These are phyloP conservation scores for Neofusicoccum umdonicola DNA, from an alignment of 2,329 filamentous ascomycete species.

Conservation along the genomic window DNA sequence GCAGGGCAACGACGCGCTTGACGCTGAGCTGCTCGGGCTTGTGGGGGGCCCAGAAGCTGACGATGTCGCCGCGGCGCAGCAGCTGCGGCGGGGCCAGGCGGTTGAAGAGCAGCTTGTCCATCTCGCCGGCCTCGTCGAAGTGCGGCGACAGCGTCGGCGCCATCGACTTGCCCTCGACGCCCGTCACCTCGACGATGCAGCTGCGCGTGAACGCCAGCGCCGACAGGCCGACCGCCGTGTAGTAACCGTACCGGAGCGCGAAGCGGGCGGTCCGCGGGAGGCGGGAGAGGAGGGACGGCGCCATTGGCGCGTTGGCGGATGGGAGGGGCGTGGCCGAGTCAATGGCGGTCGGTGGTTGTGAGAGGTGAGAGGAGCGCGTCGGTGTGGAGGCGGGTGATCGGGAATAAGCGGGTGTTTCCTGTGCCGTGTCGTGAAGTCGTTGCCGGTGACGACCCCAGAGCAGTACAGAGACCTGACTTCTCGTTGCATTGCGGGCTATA, in stretches of 20 bases:
- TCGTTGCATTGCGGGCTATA: no score
- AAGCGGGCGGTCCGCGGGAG: neutral
- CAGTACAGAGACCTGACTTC: neutral
- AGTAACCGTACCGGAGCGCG: neutral
- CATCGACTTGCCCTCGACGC: slow-evolving; percentile 45
- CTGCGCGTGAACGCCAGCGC: neutral
- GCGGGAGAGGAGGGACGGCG: neutral
- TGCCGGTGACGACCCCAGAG: neutral
- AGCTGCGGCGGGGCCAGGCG: slow-evolving; percentile 27
- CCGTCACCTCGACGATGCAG: slow-evolving; percentile 3
- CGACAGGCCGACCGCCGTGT: neutral
- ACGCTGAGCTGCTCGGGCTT: slow-evolving; percentile 68
- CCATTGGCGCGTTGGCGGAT: neutral
- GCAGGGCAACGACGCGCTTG: slow-evolving; percentile 79
- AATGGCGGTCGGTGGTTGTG: neutral
- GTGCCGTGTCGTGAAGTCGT: neutral
- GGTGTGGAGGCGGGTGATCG: neutral
- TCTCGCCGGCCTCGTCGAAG: slow-evolving; percentile 37
- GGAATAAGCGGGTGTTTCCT: no score
- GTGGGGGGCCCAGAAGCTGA: slow-evolving; percentile 54
- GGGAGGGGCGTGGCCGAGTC: neutral
- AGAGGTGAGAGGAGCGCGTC: neutral
- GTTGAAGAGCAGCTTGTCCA: slow-evolving; percentile 40
- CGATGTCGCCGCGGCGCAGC: slow-evolving; percentile 44
- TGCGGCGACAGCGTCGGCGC: slow-evolving; percentile 45